Conservation (phyloP, 1,284 basidiomycete genomes). For the Microbotryum lychnidis-dioicae region DNA sequence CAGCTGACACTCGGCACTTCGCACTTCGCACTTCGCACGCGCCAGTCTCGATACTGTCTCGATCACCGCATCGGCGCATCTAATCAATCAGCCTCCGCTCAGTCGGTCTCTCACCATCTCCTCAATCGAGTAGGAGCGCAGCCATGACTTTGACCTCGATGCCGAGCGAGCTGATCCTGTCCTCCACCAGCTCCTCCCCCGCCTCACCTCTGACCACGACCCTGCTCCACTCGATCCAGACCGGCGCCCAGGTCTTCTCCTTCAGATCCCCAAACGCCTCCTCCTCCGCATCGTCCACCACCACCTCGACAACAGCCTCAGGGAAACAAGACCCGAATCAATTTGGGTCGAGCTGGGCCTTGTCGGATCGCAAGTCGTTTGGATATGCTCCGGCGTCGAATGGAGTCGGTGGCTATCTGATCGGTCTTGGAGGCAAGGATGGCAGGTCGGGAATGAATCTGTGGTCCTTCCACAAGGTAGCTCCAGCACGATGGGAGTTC, state of each 20-base stretch:
- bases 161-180: conserved; percentile 27
- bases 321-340: not conserved
- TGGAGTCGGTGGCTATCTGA: conserved; percentile 40
- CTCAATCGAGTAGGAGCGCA: not conserved
- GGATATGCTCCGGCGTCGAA: conserved; percentile 35
- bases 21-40: no score
- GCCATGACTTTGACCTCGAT: not conserved
- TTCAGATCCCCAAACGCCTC: conserved; percentile 42
- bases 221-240: conserved; percentile 42
- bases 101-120: no score
- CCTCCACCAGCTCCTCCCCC: conserved; percentile 24
- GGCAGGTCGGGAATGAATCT: conserved; percentile 42
- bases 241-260: conserved; percentile 39
- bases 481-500: not conserved
- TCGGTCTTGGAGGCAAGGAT: conserved; percentile 41
- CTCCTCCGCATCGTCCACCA: not conserved
- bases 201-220: conserved; percentile 36
- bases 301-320: not conserved
- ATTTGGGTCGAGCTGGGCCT: not conserved
- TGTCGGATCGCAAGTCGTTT: conserved; percentile 32
- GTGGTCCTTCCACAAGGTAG: conserved; percentile 46
- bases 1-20: no score
- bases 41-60: no score
- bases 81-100: no score
- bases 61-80: no score